Evolutionary conservation across 1,139 yeast genomes (phyloP), one percentile per base, ranked within the genome.

Genomic region (Protomyces arabidopsidicola): DNA sequence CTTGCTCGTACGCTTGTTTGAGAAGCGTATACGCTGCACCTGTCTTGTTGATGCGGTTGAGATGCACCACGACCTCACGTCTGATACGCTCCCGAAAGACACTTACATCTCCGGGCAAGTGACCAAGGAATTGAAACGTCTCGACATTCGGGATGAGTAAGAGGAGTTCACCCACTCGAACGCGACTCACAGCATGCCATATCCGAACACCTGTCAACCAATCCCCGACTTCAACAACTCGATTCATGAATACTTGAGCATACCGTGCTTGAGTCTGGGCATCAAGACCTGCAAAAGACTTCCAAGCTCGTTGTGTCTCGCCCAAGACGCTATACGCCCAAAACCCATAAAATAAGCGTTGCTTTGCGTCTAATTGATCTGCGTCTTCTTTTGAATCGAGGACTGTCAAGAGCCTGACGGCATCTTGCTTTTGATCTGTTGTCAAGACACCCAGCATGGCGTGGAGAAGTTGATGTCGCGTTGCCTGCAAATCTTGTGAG

Each of bases 251-350:
- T 27, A 51, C 1, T 20, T 52, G 52, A 27, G 48, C 38, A 27
- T 58, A 12, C 12, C 51, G 42, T 16, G 12, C 27, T 22, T 51
- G 61, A 1, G 18, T 24, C 8, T 5, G n/a, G 9, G 20, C 18
- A 22, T 55, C 31, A 9, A 58, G 56, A 10, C 34, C 16, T 10
- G 22, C 16, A 22, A 38, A 58, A 24, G 42, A 39, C 14, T 39
- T 27, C 56, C 51, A 42, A 6, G 62, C 62, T 39, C 38, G 42
- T 8, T 52, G 56, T 2, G 52, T 10, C 18, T 58, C 62, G 39
- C 53, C 56, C 20, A 58, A 35, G 12, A 52, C 45, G 56, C 53
- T 58, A 22, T 58, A 56, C 31, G 62, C 55, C 62, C 62, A 58
- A 55, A 58, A 58, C 6, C 56, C 53, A 20, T 52, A 58, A 51